Base-by-base conservation (phyloP, 106 monocot species). In the Narthecium ossifragum region DNA sequence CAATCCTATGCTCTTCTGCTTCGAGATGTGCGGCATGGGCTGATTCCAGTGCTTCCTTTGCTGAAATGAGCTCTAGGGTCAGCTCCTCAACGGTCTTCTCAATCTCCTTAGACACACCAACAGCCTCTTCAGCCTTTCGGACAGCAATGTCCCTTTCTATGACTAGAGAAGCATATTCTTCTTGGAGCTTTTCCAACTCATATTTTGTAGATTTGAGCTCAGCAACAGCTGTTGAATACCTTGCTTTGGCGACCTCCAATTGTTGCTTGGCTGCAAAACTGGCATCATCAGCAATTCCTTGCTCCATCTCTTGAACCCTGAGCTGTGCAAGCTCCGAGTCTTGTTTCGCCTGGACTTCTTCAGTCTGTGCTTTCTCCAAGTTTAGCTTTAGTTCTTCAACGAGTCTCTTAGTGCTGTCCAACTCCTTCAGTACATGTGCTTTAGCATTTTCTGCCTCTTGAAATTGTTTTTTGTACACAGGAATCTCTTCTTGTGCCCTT, bases 1-100 rank as follows among this genome's bases (percentile, higher is more conserved):
- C 60, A n/a, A 74, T 71, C 34, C 74, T 70, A 9, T 65, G 61
- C 29, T 86, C 73, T 60, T 85, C 85, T 21, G 64, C 80, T 56
- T 77, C 70, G 18, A 75, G 67, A 53, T 68, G 77, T n/a, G 65
- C 59, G 6, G 70, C 27, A 18, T 78, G 81, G 4, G 71, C 74
- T 0, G 33, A 64, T 36, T 81, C 81, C 6, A 86, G 51, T 3
- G 62, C 47, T 40, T 74, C 81, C 45, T 76, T 86, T 0, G 37
- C 61, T 3, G 48, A 53, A 6, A 72, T 64, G 17, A 81, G 71
- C 55, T 86, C 81, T 5, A 75, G 52, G 6, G 67, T 69, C 5
- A 81, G 67, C 20, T 71, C 70, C n/a, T 81, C 70, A 24, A 68
- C 67, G 12, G 56, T 57, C 36, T 75, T 77, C 64, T 77, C 74